A percentile compares a stretch with the other conserved stretches of the same genome.
Evolutionary conservation across 306 rosid species (phyloP).

Genomic region (Phaseolus lunatus): DNA sequence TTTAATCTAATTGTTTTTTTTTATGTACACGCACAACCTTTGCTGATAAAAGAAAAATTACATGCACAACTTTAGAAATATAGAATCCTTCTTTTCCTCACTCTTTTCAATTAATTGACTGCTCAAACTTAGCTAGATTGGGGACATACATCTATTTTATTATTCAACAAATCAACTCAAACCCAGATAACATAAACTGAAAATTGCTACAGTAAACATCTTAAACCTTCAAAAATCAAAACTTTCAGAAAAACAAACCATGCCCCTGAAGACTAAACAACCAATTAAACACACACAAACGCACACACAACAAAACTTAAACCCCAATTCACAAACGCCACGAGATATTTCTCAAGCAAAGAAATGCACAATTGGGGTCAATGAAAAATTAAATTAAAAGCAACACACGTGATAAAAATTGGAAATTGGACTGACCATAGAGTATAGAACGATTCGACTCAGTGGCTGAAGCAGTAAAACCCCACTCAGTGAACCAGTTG

Average conservation of each 20-base stretch:
- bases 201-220: neutral
- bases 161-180: constrained; percentile 41
- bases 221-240: constrained; percentile 5
- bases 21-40: too few species aligned
- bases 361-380: constrained; percentile 43
- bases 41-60: too few species aligned
- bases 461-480: constrained; percentile 43
- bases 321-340: constrained; percentile 19
- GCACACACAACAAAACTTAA: neutral
- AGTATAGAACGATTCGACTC: constrained; percentile 62
- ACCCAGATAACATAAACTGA: constrained; percentile 30
- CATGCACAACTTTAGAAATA: too few species aligned
- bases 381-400: constrained; percentile 10
- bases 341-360: constrained; percentile 23
- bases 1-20: too few species aligned
- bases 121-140: too few species aligned
- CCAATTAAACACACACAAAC: constrained; percentile 13
- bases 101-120: too few species aligned
- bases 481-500: constrained; percentile 47
- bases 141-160: too few species aligned
- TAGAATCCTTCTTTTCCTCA: too few species aligned
- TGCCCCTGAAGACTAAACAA: constrained; percentile 25
- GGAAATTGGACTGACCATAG: constrained; percentile 71
- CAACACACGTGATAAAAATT: constrained; percentile 1
- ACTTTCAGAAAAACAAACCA: neutral